A percentile compares a stretch with the other conserved stretches of the same genome.
Conservation (phyloP, 2,329 filamentous ascomycete species). For the Trichoderma citrinoviride region DNA sequence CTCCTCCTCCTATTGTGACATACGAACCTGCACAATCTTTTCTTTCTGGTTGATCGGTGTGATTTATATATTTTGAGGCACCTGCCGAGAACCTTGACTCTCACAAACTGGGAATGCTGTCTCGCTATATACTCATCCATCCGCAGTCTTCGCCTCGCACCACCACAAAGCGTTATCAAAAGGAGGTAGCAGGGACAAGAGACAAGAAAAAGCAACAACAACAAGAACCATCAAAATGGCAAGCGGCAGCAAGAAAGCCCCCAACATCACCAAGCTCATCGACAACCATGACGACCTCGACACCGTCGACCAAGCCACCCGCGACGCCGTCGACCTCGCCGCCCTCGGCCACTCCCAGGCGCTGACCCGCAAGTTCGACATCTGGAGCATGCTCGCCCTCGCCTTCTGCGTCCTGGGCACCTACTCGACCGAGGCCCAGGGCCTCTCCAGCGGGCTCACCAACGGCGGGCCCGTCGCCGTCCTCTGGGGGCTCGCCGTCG, state of each 20-base stretch:
- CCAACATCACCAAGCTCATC: constrained; percentile 35
- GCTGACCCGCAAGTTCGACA: constrained; percentile 48
- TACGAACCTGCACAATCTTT: neutral
- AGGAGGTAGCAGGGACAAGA: neutral
- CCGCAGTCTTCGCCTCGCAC: neutral
- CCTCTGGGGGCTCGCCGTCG: constrained; percentile 55
- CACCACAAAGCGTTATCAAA: neutral
- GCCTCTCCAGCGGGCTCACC: constrained; percentile 46
- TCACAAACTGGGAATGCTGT: constrained; percentile 3
- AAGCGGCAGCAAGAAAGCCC: constrained; percentile 7
- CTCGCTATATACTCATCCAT: neutral
- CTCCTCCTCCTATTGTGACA: neutral
- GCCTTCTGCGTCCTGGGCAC: constrained; percentile 58
- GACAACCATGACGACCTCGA: constrained; percentile 12
- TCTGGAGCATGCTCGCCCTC: constrained; percentile 56
- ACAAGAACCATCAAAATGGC: too few relatives aligned
- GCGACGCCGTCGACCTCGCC: constrained; percentile 42
- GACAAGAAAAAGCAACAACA: neutral
- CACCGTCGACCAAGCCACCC: constrained; percentile 30
- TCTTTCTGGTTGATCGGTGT: neutral
- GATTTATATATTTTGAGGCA: neutral
- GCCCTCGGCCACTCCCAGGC: constrained; percentile 41
- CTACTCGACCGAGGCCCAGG: constrained; percentile 56
- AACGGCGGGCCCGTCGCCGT: constrained; percentile 54
- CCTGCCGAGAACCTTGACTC: neutral